These are phyloP conservation scores for Eucalyptus cloeziana DNA, from an alignment of 345 rosid species.

Conservation along the genomic window DNA sequence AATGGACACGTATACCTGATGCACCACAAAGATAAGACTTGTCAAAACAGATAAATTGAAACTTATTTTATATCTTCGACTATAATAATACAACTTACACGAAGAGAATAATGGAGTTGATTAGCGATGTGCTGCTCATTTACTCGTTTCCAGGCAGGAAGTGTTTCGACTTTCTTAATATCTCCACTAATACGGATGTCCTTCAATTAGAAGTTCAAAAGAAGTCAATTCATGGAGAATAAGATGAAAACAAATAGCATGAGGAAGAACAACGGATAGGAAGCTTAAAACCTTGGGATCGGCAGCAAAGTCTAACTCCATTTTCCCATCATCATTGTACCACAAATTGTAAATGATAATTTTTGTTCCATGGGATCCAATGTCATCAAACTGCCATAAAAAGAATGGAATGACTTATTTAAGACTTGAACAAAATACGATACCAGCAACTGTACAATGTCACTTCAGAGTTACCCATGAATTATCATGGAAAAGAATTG, in stretches of 20 bases:
- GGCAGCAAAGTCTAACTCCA: slow-evolving; percentile 73
- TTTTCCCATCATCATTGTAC: slow-evolving; percentile 45
- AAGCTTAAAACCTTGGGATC: slow-evolving; percentile 46
- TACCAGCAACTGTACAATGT: not conserved
- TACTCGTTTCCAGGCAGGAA: slow-evolving; percentile 23
- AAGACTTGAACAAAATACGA: not conserved
- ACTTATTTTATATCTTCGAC: not conserved
- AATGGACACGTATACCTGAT: slow-evolving; percentile 74
- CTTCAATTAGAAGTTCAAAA: slow-evolving; percentile 16
- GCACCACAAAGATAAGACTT: not conserved
- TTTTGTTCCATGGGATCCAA: slow-evolving; percentile 84
- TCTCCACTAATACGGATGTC: slow-evolving; percentile 76
- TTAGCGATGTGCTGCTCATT: slow-evolving; percentile 70
- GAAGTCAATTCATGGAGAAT: not conserved
- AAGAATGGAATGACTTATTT: not conserved
- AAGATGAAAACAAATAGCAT: not conserved
- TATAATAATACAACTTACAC: slow-evolving; percentile 34
- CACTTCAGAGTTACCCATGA: not conserved
- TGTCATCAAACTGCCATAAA: slow-evolving; percentile 62
- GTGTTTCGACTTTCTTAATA: slow-evolving; percentile 17
- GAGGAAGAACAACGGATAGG: not conserved
- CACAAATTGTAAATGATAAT: slow-evolving; percentile 80
- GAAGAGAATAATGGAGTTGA: slow-evolving; percentile 58
- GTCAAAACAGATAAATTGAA: not conserved
- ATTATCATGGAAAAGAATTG: not conserved